Evolutionary conservation across 768 basidiomycete genomes (phyloP).

Genomic region (Aureoboletus auriporus): DNA sequence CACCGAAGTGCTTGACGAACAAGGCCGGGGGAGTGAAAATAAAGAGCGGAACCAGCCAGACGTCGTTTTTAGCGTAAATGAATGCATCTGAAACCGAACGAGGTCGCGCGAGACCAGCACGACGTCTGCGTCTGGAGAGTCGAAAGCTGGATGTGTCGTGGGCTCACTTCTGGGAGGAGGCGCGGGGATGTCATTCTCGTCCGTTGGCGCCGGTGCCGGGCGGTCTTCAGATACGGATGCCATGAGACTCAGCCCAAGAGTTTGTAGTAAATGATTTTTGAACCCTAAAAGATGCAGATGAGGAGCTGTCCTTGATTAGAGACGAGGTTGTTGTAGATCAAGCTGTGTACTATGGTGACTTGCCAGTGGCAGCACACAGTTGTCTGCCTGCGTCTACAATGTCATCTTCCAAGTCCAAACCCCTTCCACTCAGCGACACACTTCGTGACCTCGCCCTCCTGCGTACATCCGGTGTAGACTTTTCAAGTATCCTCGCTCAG

Average conservation of each 20-base stretch:
- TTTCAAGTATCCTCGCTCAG: constrained; percentile 29
- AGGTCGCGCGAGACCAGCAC: constrained; percentile 48
- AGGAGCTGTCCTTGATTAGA: neutral
- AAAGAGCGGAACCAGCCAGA: constrained; percentile 57
- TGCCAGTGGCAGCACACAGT: too few species aligned
- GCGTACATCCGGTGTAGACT: constrained; percentile 51
- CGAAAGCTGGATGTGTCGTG: constrained; percentile 46
- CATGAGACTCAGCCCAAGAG: constrained; percentile 9
- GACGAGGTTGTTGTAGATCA: neutral
- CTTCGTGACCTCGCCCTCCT: constrained; percentile 72
- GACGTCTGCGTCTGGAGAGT: constrained; percentile 51
- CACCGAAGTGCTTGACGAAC: neutral
- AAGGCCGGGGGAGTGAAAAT: constrained; percentile 50
- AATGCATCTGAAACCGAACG: constrained; percentile 54
- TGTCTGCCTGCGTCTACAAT: constrained; percentile 6
- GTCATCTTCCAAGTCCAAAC: constrained; percentile 33
- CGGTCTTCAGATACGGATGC: constrained; percentile 13
- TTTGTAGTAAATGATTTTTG: neutral
- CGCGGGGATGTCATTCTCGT: neutral
- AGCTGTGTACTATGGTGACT: too few species aligned
- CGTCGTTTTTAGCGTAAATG: constrained; percentile 54
- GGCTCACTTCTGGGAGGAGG: constrained; percentile 5
- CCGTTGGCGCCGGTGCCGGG: neutral
- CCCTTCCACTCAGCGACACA: constrained; percentile 53
- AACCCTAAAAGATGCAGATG: neutral